A percentile compares a stretch with the other conserved stretches of the same genome.
Conservation (phyloP, 192 early-diverging fungal genomes). For the Backusella macrospora region DNA sequence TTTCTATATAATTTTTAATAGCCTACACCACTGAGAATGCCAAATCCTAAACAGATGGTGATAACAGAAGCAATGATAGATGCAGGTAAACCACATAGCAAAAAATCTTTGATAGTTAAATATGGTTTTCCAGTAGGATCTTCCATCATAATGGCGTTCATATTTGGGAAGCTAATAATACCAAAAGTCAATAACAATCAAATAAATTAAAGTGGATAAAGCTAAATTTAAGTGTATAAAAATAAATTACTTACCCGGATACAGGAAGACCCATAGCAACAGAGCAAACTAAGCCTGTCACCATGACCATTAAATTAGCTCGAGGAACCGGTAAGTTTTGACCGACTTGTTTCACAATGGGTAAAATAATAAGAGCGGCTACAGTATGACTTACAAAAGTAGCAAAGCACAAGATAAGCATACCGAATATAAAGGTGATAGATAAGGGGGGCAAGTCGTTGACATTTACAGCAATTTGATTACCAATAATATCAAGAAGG, state of each 20-base stretch:
- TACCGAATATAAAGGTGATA: slow-evolving; percentile 60
- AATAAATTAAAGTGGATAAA: too few relatives aligned
- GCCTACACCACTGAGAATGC: slow-evolving; percentile 20
- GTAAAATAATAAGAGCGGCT: slow-evolving; percentile 73
- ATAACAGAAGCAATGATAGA: slow-evolving; percentile 24
- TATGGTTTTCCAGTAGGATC: slow-evolving; percentile 66
- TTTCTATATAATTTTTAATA: slow-evolving; percentile 25
- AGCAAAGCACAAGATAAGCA: slow-evolving; percentile 64
- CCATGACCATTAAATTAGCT: slow-evolving; percentile 69
- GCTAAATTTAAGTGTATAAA: too few relatives aligned
- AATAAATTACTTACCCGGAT: slow-evolving; percentile 12
- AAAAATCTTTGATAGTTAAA: slow-evolving; percentile 62
- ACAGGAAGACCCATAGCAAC: slow-evolving; percentile 76
- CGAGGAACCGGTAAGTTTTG: slow-evolving; percentile 58
- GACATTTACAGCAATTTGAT: slow-evolving; percentile 51
- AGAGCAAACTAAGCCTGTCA: slow-evolving; percentile 54
- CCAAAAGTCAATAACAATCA: background rate
- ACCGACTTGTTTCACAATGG: slow-evolving; percentile 70
- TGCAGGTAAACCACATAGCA: slow-evolving; percentile 60
- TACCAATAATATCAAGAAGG: slow-evolving; percentile 61
- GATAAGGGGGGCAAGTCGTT: slow-evolving; percentile 51
- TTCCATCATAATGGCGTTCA: slow-evolving; percentile 71
- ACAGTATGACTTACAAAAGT: slow-evolving; percentile 77
- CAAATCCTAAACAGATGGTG: slow-evolving; percentile 29
- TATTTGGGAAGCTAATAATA: slow-evolving; percentile 69